Conservation (phyloP, 306 rosid genomes). For the Cotoneaster glaucophyllus region DNA sequence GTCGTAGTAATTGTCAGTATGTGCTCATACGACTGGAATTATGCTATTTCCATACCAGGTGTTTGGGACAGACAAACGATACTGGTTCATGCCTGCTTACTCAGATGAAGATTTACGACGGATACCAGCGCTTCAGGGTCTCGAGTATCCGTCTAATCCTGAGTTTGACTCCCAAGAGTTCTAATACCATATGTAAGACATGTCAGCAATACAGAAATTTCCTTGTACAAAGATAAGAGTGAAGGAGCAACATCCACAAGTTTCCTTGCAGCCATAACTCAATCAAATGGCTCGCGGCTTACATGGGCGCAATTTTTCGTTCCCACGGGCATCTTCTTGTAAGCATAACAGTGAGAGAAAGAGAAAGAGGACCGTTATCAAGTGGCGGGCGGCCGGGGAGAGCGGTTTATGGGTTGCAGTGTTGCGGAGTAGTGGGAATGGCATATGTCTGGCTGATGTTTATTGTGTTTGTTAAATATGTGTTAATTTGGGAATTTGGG, state of each 20-base stretch:
- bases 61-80: conserved; percentile 75
- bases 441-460: conserved; percentile 22
- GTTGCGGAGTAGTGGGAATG: conserved; percentile 8
- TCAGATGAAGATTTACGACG: conserved; percentile 85
- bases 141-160: conserved; percentile 89
- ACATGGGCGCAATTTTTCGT: conserved; percentile 17
- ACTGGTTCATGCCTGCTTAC: conserved; percentile 93
- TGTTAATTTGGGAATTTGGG: conserved; percentile 2
- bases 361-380: neutral
- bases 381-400: conserved; percentile 18
- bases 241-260: conserved; percentile 18
- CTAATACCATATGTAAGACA: conserved; percentile 20
- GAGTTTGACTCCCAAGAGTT: conserved; percentile 81
- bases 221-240: conserved; percentile 20
- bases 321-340: conserved; percentile 20
- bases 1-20: neutral
- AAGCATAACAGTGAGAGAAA: neutral
- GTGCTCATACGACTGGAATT: neutral
- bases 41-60: conserved; percentile 48
- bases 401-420: conserved; percentile 10
- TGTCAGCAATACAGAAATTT: conserved; percentile 10
- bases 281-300: conserved; percentile 20
- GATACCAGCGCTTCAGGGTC: conserved; percentile 93
- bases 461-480: conserved; percentile 9
- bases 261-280: conserved; percentile 23